Percentiles rank a stretch among this genome's conserved stretches.
Evolutionary conservation across 176 grass and related monocot genomes (phyloP).

Genomic region (Cymbopogon citratus): DNA sequence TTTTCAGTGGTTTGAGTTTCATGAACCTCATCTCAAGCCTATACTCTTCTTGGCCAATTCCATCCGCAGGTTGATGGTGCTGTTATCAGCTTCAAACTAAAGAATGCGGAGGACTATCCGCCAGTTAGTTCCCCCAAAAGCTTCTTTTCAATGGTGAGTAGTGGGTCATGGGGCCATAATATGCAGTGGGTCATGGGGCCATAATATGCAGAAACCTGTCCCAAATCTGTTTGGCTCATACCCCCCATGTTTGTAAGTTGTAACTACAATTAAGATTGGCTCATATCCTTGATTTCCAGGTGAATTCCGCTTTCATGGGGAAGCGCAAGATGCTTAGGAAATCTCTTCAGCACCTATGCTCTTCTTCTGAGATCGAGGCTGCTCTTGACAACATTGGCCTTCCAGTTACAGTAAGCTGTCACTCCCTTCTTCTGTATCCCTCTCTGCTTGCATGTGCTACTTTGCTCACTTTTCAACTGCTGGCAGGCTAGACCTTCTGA

Average conservation of each 20-base stretch:
- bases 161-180: background rate
- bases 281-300: conserved; percentile 37
- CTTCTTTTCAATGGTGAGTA: conserved; percentile 83
- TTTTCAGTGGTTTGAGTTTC: background rate
- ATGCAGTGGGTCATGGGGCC: background rate
- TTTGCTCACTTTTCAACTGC: conserved; percentile 6
- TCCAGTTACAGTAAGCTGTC: conserved; percentile 57
- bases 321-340: conserved; percentile 97
- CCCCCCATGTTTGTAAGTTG: background rate
- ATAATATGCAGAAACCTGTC: background rate
- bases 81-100: conserved; percentile 86
- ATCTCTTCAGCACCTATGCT: conserved; percentile 70
- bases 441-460: background rate
- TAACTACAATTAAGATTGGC: background rate
- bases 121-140: conserved; percentile 65
- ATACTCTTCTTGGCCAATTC: background rate
- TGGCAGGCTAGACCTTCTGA: conserved; percentile 85
- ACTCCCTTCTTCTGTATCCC: background rate
- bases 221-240: background rate
- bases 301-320: conserved; percentile 86
- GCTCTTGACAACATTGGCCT: conserved; percentile 65
- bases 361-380: conserved; percentile 60
- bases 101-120: conserved; percentile 63
- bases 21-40: background rate
- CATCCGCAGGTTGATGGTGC: conserved; percentile 74